Evolutionary conservation across 148 eudicot genomes (phyloP), one percentile per base, ranked within the genome.

Genomic region (Spergularia bocconei): DNA sequence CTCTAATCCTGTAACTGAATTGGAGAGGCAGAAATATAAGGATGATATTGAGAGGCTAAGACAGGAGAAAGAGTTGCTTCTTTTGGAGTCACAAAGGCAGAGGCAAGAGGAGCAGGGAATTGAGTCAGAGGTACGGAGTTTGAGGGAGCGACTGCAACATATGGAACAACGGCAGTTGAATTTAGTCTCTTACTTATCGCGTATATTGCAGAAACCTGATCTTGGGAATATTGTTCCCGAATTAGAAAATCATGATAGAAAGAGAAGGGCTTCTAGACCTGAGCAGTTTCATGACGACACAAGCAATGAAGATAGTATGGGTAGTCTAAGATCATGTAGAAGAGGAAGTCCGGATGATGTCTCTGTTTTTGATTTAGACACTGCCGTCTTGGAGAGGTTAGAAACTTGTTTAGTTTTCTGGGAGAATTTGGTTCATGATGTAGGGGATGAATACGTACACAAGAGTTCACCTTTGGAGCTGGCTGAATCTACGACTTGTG

Each of bases 361-460:
- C 51, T 71, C 79, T 51, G 69, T 81, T 75, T 84, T 84, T 76
- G 82, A 77, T 57, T 80, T 85, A 14, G 86, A 82, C 74, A 41
- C 70, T 29, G 84, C 87, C 23, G 56, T 84, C 54, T 64, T 93
- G 65, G 92, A 88, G 68, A 84, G 79, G 69, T 74, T 93, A 63
- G 94, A 93, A 29, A 73, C 86, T n/a, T 86, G 94, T 21, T 67
- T 93, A 39, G 67, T 12, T 13, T 86, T 85, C 44, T 93, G 93
- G 98, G 98, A 93, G 79, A 81, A 74, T 52, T 44, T 88, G 25
- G 66, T 85, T 16, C 76, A 73, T 29, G 89, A 85, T 69, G 75
- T 82, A 47, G 73, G 62, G 39, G 73, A 73, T 55, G 72, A 54
- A 21, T 38, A 57, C 62, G 36, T 25, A 53, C 83, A 84, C 69